These are phyloP conservation scores for Apocynum venetum DNA, from an alignment of 257 asterid species.

Conservation along the genomic window DNA sequence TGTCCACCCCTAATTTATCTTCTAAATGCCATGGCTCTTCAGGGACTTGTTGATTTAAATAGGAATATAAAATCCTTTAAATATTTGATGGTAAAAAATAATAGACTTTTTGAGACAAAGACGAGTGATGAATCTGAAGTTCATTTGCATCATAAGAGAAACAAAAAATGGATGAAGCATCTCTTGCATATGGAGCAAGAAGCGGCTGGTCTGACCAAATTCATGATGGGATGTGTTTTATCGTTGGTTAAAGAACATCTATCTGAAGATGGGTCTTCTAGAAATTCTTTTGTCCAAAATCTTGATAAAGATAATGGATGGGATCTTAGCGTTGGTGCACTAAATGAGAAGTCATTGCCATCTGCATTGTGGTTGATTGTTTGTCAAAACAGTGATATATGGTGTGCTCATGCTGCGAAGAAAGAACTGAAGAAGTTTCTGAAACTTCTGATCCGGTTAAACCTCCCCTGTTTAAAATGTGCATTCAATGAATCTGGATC, in stretches of 20 bases:
- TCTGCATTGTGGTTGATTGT: slow-evolving; percentile 53
- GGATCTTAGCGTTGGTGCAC: slow-evolving; percentile 48
- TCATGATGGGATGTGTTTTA: slow-evolving; percentile 45
- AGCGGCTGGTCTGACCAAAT: slow-evolving; percentile 57
- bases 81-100: slow-evolving; percentile 59
- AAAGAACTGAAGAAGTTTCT: slow-evolving; percentile 64
- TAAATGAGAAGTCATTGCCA: slow-evolving; percentile 51
- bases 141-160: slow-evolving; percentile 40
- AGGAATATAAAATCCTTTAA: slow-evolving; percentile 55
- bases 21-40: slow-evolving; percentile 64
- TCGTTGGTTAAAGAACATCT: slow-evolving; percentile 37
- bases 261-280: slow-evolving; percentile 26
- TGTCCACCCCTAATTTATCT: slow-evolving; percentile 69
- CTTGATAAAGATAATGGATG: slow-evolving; percentile 31
- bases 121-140: slow-evolving; percentile 39
- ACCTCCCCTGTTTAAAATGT: slow-evolving; percentile 34
- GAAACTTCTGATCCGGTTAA: slow-evolving; percentile 40
- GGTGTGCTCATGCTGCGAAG: slow-evolving; percentile 74
- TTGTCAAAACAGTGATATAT: slow-evolving; percentile 69
- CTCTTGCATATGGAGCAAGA: slow-evolving; percentile 51
- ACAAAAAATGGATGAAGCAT: slow-evolving; percentile 45
- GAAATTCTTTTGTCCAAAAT: slow-evolving; percentile 22
- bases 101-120: slow-evolving; percentile 28
- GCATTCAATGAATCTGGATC: slow-evolving; percentile 23
- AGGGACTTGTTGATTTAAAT: slow-evolving; percentile 76